Conservation (phyloP, 768 basidiomycete genomes). For the Phallus indusiatus region DNA sequence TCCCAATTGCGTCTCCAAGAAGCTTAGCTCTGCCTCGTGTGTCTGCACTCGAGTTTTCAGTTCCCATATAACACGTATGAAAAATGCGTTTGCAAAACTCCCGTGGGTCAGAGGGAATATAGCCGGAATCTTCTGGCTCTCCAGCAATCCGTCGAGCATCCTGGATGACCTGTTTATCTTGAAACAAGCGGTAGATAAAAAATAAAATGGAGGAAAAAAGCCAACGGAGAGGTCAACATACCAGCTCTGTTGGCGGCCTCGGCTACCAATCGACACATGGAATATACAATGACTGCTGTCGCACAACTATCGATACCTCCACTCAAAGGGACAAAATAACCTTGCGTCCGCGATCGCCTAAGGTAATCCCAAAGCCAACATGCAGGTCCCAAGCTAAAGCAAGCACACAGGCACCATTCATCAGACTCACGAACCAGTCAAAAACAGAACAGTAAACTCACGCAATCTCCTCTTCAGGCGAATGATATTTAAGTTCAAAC, state of each 20-base stretch:
- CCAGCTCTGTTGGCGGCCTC: constrained; percentile 70
- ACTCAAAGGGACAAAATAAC: constrained; percentile 91
- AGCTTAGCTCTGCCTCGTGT: constrained; percentile 82
- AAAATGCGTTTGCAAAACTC: constrained; percentile 86
- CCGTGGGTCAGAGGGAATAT: constrained; percentile 76
- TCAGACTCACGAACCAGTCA: neutral
- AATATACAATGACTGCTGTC: constrained; percentile 90
- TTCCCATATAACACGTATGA: constrained; percentile 99
- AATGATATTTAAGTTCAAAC: constrained; percentile 62
- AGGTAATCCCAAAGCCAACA: constrained; percentile 99
- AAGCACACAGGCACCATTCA: neutral
- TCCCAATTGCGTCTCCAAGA: constrained; percentile 81
- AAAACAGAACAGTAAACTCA: constrained; percentile 34
- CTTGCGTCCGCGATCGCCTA: constrained; percentile 83
- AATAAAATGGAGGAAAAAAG: neutral
- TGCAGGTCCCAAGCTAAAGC: constrained; percentile 78
- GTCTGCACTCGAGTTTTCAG: constrained; percentile 86
- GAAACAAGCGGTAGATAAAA: no score
- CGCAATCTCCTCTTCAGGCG: constrained; percentile 97
- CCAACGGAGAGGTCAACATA: constrained; percentile 21
- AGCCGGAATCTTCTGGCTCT: constrained; percentile 70
- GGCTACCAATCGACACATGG: constrained; percentile 88
- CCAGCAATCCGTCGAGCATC: constrained; percentile 88
- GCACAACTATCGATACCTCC: constrained; percentile 98
- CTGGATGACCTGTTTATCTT: constrained; percentile 76